phyloP scores from a whole-genome alignment of 106 monocot genomes.

The Apostasia shenzhenica region DNA sequence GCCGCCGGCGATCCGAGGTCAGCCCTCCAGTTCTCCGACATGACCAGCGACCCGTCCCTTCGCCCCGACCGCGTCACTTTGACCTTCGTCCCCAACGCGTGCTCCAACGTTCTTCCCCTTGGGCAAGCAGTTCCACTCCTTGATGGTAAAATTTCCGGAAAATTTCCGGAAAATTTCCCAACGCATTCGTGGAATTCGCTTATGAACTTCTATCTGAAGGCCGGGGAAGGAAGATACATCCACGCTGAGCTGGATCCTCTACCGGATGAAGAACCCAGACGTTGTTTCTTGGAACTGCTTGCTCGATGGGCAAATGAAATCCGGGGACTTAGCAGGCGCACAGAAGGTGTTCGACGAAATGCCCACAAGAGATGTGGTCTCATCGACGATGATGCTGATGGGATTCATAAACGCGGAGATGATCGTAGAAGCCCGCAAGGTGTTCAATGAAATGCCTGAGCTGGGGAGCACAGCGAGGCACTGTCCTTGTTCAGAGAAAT shows the following conservation, averaged over 20 bases:
- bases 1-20: background rate
- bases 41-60: background rate
- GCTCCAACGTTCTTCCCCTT: slow-evolving; percentile 1
- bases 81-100: slow-evolving; percentile 22
- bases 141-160: slow-evolving; percentile 21
- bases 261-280: slow-evolving; percentile 10
- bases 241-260: slow-evolving; percentile 9
- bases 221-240: slow-evolving; percentile 1
- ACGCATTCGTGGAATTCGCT: slow-evolving; percentile 11
- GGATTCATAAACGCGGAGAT: slow-evolving; percentile 2
- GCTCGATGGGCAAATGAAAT: slow-evolving; percentile 33
- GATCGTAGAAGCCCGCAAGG: slow-evolving; percentile 3
- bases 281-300: slow-evolving; percentile 32
- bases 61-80: slow-evolving; percentile 19
- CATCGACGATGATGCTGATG: slow-evolving; percentile 20
- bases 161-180: background rate
- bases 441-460: slow-evolving; percentile 20
- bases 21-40: slow-evolving; percentile 17
- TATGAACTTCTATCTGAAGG: slow-evolving; percentile 19
- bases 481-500: slow-evolving; percentile 23
- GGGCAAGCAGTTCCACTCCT: slow-evolving; percentile 22
- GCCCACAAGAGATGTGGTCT: slow-evolving; percentile 15
- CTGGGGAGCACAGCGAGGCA: slow-evolving; percentile 4
- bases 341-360: slow-evolving; percentile 23
- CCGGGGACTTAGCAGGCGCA: slow-evolving; percentile 7